These are phyloP conservation scores for Petunia secreta DNA, from an alignment of 257 asterid species.

Conservation along the genomic window DNA sequence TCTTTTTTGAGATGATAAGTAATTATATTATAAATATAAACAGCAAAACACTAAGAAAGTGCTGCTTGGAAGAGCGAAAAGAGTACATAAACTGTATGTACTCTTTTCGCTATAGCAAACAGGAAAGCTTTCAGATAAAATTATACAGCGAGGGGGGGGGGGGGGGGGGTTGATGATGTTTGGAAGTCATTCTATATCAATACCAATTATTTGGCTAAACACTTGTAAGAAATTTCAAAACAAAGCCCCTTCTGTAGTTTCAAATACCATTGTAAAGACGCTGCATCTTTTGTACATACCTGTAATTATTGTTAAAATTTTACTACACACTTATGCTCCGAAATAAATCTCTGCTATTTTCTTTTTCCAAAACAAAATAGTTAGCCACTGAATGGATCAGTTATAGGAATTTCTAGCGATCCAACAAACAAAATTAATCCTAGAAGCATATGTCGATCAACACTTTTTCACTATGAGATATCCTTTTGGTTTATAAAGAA, in stretches of 20 bases:
- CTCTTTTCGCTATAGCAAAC: neutral
- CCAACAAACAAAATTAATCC: neutral
- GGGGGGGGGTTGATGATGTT: neutral
- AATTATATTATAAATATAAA: too few relatives aligned
- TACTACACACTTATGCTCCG: neutral
- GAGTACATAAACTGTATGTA: neutral
- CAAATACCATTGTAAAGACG: neutral
- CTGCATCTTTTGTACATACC: neutral
- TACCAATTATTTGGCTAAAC: neutral
- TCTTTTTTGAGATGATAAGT: neutral
- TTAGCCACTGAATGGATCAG: constrained; percentile 3
- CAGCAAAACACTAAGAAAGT: too few relatives aligned
- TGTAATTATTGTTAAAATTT: neutral
- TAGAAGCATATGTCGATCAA: constrained; percentile 8
- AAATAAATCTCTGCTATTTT: constrained; percentile 17
- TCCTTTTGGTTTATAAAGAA: neutral
- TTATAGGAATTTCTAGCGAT: neutral
- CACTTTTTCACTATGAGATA: neutral
- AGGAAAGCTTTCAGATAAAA: neutral
- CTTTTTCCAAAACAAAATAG: neutral
- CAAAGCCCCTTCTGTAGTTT: constrained; percentile 6
- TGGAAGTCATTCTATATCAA: constrained; percentile 3
- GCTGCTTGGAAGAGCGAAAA: too few relatives aligned
- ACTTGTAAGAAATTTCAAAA: constrained; percentile 13
- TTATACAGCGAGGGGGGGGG: neutral